Evolutionary conservation across 2,329 filamentous ascomycete genomes (phyloP).

Genomic region (Ophiocordyceps camponoti-floridani): DNA sequence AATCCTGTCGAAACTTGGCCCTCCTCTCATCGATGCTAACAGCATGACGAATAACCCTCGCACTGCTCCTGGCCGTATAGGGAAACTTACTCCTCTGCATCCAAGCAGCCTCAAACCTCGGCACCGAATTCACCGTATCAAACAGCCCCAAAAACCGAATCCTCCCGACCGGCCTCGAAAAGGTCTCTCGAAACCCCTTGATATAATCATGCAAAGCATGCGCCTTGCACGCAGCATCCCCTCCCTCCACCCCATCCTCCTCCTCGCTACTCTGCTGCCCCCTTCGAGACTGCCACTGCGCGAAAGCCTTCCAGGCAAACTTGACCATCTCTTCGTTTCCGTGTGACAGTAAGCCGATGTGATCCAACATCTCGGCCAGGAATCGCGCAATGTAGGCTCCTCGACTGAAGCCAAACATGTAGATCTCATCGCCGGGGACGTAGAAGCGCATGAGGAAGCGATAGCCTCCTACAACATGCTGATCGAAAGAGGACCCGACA

Average conservation of each 20-base stretch:
- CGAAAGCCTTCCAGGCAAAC: constrained; percentile 72
- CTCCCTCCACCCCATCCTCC: constrained; percentile 4
- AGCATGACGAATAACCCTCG: constrained; percentile 47
- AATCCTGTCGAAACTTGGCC: constrained; percentile 54
- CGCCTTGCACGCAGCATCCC: constrained; percentile 12
- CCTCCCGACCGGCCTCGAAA: constrained; percentile 54
- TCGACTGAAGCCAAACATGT: constrained; percentile 57
- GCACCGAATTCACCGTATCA: constrained; percentile 68
- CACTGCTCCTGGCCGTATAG: constrained; percentile 40
- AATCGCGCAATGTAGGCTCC: constrained; percentile 60
- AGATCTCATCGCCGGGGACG: constrained; percentile 44
- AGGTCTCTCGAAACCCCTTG: constrained; percentile 66
- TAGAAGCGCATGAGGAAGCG: constrained; percentile 64
- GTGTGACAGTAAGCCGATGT: constrained; percentile 59
- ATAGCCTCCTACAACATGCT: constrained; percentile 72
- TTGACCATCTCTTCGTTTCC: constrained; percentile 74
- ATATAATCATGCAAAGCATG: constrained; percentile 55
- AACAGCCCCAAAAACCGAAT: constrained; percentile 67
- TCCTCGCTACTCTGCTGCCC: constrained; percentile 21
- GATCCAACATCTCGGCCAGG: constrained; percentile 69
- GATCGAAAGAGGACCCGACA: constrained; percentile 61
- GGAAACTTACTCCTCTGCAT: constrained; percentile 69
- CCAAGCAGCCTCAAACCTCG: constrained; percentile 56
- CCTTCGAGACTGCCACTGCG: constrained; percentile 49
- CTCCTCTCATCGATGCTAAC: constrained; percentile 54